Evolutionary conservation across 1,139 yeast genomes (phyloP).

Genomic region (Saccharomycopsis crataegensis): DNA sequence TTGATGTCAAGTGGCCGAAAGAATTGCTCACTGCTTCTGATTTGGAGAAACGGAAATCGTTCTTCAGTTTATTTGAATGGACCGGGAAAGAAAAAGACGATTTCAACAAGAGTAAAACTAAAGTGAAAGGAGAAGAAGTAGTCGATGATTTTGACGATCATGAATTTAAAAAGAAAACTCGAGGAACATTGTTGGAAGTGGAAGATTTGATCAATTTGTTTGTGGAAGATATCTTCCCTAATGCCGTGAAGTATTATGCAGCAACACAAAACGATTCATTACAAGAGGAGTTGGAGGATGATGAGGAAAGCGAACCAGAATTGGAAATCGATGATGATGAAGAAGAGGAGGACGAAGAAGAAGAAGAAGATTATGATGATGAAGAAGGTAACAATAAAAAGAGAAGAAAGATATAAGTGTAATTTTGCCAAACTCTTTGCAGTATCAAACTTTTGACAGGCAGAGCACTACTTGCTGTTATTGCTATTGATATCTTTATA

Average conservation of each 20-base stretch:
- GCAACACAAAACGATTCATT: conserved; percentile 51
- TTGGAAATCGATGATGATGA: conserved; percentile 40
- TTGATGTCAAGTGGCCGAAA: conserved; percentile 51
- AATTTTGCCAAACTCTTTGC: no score
- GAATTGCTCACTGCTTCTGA: not conserved
- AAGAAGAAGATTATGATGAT: not conserved
- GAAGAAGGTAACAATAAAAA: no score
- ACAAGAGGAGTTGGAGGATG: conserved; percentile 46
- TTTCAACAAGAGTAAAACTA: not conserved
- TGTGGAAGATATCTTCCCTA: conserved; percentile 61
- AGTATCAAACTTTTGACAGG: no score
- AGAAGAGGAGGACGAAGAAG: conserved; percentile 10
- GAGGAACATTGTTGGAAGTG: conserved; percentile 40
- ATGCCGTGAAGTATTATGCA: conserved; percentile 65
- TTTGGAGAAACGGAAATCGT: conserved; percentile 2
- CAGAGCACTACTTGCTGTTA: no score
- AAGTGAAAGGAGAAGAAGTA: not conserved
- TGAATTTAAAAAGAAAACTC: not conserved
- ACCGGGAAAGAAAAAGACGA: conserved; percentile 5
- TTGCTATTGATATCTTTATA: no score
- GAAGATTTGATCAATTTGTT: conserved; percentile 60
- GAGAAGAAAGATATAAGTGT: no score
- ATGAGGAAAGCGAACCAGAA: conserved; percentile 41
- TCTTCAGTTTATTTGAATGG: conserved; percentile 18
- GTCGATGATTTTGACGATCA: not conserved